Evolutionary conservation across 1,284 basidiomycete genomes (phyloP), one percentile per base, ranked within the genome.

Genomic region (Agroathelia rolfsii): DNA sequence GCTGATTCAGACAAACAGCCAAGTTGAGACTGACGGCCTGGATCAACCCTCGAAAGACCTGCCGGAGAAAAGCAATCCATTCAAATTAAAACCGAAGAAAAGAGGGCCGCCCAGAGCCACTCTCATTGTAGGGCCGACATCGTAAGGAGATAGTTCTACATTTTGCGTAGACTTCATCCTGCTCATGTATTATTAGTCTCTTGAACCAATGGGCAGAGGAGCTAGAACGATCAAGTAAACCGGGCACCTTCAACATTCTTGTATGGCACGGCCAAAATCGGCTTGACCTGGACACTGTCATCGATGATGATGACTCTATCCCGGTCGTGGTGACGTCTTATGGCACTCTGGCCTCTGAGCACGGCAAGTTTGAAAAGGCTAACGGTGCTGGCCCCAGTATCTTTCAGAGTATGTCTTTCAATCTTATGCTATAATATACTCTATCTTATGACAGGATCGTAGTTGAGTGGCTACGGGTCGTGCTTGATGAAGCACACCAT

Each of bases 191-290:
- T n/a, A n/a, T n/a, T n/a, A n/a, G n/a, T 9, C 62, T 98, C 11
- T 66, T 97, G 3, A 65, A 73, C 16, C 94, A 98, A 53, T 98
- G 94, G 94, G 67, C 75, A 8, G 78, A 85, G 25, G 94, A 98
- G 52, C 64, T 98, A 9, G 66, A 77, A 43, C 66, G 77, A 13
- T 82, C 75, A 5, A 79, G 82, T 40, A 71, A 73, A 41, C 68
- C 79, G 23, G 84, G 79, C 0, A 71, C 75, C 1, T 46, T 94
- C 10, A 67, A 72, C 39, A 63, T 80, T 0, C 61, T 79, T 28
- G 65, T 97, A 30, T 93, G 89, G 83, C 86, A 93, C 53, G 89
- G 88, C 10, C 78, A 82, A 46, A 82, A 84, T 48, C 70, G 89
- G 35, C 62, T 73, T 13, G 79, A 89, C 47, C 53, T 95, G 7